phyloP scores from a whole-genome alignment of 169 alveolate species.

The Plasmodium yoelii region DNA sequence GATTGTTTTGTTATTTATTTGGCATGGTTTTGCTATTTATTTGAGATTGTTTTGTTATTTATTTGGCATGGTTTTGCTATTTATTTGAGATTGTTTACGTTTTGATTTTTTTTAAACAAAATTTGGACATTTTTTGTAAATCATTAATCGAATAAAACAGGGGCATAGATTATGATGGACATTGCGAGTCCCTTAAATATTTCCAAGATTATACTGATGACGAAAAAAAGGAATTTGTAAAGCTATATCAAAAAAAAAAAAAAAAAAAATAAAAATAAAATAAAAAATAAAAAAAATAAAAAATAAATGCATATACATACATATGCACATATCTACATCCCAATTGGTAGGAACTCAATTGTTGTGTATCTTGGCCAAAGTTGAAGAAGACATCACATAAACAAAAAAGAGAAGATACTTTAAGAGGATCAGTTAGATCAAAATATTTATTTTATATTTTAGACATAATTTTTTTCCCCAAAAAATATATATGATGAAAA shows the following conservation, averaged over 20 bases:
- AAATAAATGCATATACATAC: no score
- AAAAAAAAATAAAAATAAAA: no score
- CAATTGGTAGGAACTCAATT: slow-evolving; percentile 23
- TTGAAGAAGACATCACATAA: slow-evolving; percentile 9
- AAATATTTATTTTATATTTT: neutral
- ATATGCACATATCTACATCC: neutral
- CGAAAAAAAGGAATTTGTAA: slow-evolving; percentile 64
- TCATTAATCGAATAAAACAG: neutral
- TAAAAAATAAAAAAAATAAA: no score
- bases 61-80: neutral
- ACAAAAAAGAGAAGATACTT: slow-evolving; percentile 10
- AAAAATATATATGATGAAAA: neutral
- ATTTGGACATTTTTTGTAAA: no score
- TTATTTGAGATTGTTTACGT: neutral
- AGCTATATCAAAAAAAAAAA: neutral
- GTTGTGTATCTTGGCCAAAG: slow-evolving; percentile 66
- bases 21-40: neutral
- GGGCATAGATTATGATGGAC: slow-evolving; percentile 64
- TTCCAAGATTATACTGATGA: slow-evolving; percentile 46
- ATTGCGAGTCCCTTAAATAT: slow-evolving; percentile 55
- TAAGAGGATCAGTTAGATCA: slow-evolving; percentile 54
- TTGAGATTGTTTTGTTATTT: no score
- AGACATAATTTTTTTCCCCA: neutral
- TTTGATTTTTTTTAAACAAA: neutral
- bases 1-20: neutral